Conservation (phyloP, 1,284 basidiomycete genomes). For the Inonotus obliquus region DNA sequence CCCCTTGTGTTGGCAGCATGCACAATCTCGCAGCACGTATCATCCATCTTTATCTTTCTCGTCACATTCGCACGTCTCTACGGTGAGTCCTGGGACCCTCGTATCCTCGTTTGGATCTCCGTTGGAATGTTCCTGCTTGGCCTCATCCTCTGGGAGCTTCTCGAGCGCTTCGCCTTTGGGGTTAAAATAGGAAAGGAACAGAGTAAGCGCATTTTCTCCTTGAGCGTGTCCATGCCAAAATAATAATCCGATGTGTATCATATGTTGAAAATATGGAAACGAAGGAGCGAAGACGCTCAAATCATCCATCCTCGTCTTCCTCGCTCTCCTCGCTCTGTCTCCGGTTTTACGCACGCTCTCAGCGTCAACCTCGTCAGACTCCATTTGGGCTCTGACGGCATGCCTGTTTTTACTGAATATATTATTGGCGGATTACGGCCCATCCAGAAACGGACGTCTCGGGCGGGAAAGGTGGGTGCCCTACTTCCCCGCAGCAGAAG, state of each 20-base stretch:
- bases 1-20: conserved; percentile 69
- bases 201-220: conserved; percentile 13
- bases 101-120: conserved; percentile 64
- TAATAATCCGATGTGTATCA: neutral
- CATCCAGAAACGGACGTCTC: conserved; percentile 28
- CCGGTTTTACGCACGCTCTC: conserved; percentile 91
- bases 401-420: conserved; percentile 60
- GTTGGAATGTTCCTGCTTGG: conserved; percentile 55
- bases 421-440: conserved; percentile 63
- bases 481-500: neutral
- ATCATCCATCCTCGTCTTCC: conserved; percentile 79
- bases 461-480: conserved; percentile 36
- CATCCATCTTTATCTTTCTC: conserved; percentile 78
- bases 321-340: conserved; percentile 84
- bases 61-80: conserved; percentile 74
- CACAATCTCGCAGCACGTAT: conserved; percentile 82
- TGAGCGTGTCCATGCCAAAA: neutral
- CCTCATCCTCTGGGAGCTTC: conserved; percentile 58
- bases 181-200: conserved; percentile 21
- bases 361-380: conserved; percentile 92
- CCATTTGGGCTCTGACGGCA: conserved; percentile 89
- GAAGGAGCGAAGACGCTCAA: conserved; percentile 64
- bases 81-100: conserved; percentile 59
- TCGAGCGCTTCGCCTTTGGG: conserved; percentile 33
- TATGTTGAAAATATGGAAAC: neutral